Percentiles rank a stretch among this genome's conserved stretches.
Conservation (phyloP, 129 eudicot species). For the Pittosporum tobira region DNA sequence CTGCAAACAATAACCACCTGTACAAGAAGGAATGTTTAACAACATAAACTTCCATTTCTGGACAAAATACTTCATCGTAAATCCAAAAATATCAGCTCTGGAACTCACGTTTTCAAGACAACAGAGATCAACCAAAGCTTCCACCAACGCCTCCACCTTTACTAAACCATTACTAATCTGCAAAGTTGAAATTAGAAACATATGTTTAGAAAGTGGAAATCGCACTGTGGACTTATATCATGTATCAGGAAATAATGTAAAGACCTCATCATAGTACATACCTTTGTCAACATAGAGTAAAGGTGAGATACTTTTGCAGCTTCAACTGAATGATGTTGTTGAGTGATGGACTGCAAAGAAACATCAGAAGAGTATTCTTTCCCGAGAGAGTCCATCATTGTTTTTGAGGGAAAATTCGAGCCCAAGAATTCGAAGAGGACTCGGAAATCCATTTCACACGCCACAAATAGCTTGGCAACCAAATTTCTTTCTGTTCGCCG, state of each 20-base stretch:
- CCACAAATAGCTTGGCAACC: constrained; percentile 50
- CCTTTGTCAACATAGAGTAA: constrained; percentile 57
- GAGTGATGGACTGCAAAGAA: constrained; percentile 19
- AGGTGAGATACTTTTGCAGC: constrained; percentile 59
- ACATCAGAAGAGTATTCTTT: constrained; percentile 9
- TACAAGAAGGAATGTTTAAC: constrained; percentile 14
- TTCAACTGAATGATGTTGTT: constrained; percentile 33
- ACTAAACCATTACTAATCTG: constrained; percentile 53
- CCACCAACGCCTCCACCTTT: constrained; percentile 40
- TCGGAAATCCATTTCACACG: constrained; percentile 63
- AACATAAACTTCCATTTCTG: too few species aligned
- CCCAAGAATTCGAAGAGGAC: constrained; percentile 57
- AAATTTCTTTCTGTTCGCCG: constrained; percentile 34
- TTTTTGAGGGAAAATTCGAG: constrained; percentile 22
- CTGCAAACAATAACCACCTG: constrained; percentile 60
- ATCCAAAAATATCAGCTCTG: not conserved
- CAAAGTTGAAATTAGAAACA: constrained; percentile 12
- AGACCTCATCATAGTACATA: constrained; percentile 5
- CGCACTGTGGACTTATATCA: not conserved
- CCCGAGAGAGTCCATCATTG: constrained; percentile 10
- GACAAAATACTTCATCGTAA: too few species aligned
- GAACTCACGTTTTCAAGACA: constrained; percentile 58
- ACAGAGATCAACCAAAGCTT: constrained; percentile 57
- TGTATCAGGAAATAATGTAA: not conserved
- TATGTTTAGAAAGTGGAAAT: not conserved